Conservation (phyloP, 2,329 filamentous ascomycete genomes). For the Sporothrix curviconia region DNA sequence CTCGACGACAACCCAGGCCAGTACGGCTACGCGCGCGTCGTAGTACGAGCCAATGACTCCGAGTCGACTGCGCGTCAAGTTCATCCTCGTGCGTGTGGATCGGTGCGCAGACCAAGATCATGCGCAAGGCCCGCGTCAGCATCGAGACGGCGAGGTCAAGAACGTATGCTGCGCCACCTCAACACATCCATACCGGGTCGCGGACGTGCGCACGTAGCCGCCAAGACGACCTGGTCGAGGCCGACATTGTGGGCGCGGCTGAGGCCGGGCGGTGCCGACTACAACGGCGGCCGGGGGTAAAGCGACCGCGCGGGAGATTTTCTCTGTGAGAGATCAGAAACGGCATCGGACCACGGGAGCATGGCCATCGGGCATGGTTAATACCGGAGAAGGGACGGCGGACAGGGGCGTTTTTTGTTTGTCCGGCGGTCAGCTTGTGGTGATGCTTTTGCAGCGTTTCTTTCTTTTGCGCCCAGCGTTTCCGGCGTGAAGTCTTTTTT, state of each 20-base stretch:
- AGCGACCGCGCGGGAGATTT: not conserved
- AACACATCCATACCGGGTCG: slow-evolving; percentile 59
- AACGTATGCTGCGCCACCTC: slow-evolving; percentile 55
- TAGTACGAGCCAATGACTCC: slow-evolving; percentile 66
- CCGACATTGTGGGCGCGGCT: slow-evolving; percentile 54
- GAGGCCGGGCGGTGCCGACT: slow-evolving; percentile 64
- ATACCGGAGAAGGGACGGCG: not conserved
- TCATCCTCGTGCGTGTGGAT: slow-evolving; percentile 63
- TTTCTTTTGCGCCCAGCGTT: slow-evolving; percentile 3
- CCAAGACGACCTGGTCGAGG: slow-evolving; percentile 48
- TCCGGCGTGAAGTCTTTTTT: not conserved
- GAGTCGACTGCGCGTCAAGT: slow-evolving; percentile 64
- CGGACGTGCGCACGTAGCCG: slow-evolving; percentile 56
- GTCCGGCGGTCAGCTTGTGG: not conserved
- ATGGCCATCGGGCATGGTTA: not conserved
- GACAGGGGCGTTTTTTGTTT: not conserved
- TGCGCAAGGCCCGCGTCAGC: slow-evolving; percentile 63
- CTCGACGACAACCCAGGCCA: slow-evolving; percentile 56
- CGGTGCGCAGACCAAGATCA: slow-evolving; percentile 57
- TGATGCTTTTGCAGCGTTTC: slow-evolving; percentile 1
- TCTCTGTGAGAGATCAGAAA: too few relatives aligned
- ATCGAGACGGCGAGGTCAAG: slow-evolving; percentile 63
- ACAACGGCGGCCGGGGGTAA: slow-evolving; percentile 57
- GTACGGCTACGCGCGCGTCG: slow-evolving; percentile 60
- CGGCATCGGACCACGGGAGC: too few relatives aligned